Conservation (phyloP, 192 early-diverging fungal genomes). For the Mortierella claussenii region DNA sequence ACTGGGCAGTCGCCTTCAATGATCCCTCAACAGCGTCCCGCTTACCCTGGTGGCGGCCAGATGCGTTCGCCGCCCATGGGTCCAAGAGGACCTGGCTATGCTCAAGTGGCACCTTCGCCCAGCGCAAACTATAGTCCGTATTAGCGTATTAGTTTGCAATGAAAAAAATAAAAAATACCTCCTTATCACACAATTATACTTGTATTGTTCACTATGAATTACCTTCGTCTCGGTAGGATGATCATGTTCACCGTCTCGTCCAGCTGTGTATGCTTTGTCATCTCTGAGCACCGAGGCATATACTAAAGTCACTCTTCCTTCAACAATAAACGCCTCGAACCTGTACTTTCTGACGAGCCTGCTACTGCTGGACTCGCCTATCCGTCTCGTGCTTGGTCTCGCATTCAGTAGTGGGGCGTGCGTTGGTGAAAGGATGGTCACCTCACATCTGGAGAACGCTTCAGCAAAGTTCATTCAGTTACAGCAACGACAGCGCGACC, state of each 20-base stretch:
- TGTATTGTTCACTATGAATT: slow-evolving; percentile 4
- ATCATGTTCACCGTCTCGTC: too few species aligned
- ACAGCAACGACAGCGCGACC: slow-evolving; percentile 3
- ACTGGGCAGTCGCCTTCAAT: background rate
- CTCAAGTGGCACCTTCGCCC: background rate
- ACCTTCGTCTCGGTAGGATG: slow-evolving; percentile 20
- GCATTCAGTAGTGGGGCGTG: slow-evolving; percentile 7
- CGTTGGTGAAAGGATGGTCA: slow-evolving; percentile 11
- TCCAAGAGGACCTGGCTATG: slow-evolving; percentile 4
- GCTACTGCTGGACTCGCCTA: slow-evolving; percentile 1
- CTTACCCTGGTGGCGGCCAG: background rate
- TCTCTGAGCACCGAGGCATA: background rate
- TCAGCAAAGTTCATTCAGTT: background rate
- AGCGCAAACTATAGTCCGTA: slow-evolving; percentile 3
- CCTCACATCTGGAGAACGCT: slow-evolving; percentile 7
- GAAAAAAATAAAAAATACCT: background rate
- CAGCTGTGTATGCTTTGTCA: too few species aligned
- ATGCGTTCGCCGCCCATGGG: slow-evolving; percentile 10
- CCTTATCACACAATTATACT: background rate
- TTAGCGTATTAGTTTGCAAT: background rate
- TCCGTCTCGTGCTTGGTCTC: slow-evolving; percentile 6
- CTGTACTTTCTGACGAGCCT: slow-evolving; percentile 3
- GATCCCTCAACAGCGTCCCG: too few species aligned
- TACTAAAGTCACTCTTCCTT: background rate
- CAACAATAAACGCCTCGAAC: background rate